phyloP scores from a whole-genome alignment of 306 rosid species.

The Delonix regia region DNA sequence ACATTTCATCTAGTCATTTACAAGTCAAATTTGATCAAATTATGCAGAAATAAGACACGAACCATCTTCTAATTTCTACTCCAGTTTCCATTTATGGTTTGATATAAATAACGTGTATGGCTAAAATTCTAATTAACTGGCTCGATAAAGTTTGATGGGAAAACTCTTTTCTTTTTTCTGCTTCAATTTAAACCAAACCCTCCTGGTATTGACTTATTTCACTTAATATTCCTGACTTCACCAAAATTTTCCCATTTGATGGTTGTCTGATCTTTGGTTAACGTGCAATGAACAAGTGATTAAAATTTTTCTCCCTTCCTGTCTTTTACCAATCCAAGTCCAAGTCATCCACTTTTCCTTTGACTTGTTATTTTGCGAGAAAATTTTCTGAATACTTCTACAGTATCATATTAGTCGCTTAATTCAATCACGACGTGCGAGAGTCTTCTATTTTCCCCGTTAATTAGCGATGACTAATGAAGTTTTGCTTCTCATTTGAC shows the following conservation, averaged over 20 bases:
- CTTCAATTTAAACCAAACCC: neutral
- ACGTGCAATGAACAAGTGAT: neutral
- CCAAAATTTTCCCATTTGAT: conserved; percentile 27
- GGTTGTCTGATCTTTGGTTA: conserved; percentile 32
- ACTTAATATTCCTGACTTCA: neutral
- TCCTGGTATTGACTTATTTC: neutral
- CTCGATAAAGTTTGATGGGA: neutral
- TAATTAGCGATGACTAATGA: conserved; percentile 13
- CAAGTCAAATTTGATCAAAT: neutral
- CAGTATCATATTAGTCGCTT: neutral
- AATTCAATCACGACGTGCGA: neutral
- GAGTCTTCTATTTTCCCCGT: neutral
- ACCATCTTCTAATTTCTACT: neutral
- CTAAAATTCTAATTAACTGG: neutral
- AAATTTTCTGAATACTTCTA: neutral
- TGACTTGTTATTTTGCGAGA: neutral
- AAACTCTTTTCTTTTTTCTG: too few species aligned
- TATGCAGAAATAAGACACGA: neutral
- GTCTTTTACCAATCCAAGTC: conserved; percentile 32
- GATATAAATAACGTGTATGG: neutral
- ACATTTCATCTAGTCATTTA: neutral
- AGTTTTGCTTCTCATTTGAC: conserved; percentile 28
- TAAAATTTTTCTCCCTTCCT: neutral
- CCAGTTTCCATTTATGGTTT: neutral
- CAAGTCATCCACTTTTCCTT: conserved; percentile 25